Percentiles rank a stretch among this genome's conserved stretches.
These are phyloP conservation scores for Botrytis fabae DNA, from an alignment of 2,329 filamentous ascomycete genomes.

Conservation along the genomic window DNA sequence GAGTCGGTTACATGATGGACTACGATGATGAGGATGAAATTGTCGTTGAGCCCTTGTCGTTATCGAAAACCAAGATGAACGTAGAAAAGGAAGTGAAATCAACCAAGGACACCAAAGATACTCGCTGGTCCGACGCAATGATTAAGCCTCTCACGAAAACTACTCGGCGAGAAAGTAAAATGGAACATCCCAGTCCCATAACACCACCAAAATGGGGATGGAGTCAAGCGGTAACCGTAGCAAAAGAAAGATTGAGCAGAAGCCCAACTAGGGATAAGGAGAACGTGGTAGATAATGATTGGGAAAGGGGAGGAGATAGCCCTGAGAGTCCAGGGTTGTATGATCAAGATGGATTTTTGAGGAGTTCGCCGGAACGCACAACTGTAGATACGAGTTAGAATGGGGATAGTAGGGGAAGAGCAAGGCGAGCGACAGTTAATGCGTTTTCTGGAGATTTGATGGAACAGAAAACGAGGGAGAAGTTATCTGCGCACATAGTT, in stretches of 20 bases:
- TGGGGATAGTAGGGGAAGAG: not conserved
- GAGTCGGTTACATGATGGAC: conserved; percentile 3
- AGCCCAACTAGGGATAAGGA: conserved; percentile 11
- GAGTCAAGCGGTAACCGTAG: conserved; percentile 12
- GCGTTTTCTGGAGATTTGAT: not conserved
- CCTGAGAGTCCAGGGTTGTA: conserved; percentile 31
- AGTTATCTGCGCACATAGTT: not conserved
- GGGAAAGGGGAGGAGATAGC: not conserved
- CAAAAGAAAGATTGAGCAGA: not conserved
- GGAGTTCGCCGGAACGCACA: conserved; percentile 26
- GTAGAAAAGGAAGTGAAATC: not conserved
- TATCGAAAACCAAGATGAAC: not conserved
- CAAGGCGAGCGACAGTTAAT: not conserved
- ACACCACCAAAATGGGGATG: conserved; percentile 28
- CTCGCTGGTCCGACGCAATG: conserved; percentile 32
- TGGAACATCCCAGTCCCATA: conserved; percentile 33
- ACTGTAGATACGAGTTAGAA: not conserved
- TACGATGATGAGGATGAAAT: conserved; percentile 6
- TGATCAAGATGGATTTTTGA: conserved; percentile 36
- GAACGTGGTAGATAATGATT: not conserved
- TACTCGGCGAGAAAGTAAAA: conserved; percentile 29
- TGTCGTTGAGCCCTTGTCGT: not conserved
- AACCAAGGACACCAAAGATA: not conserved
- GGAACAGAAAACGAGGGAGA: not conserved
- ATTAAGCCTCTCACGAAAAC: conserved; percentile 22